Base-by-base conservation (phyloP, 1,284 basidiomycete genomes). In the Xerocomus minutiporus region DNA sequence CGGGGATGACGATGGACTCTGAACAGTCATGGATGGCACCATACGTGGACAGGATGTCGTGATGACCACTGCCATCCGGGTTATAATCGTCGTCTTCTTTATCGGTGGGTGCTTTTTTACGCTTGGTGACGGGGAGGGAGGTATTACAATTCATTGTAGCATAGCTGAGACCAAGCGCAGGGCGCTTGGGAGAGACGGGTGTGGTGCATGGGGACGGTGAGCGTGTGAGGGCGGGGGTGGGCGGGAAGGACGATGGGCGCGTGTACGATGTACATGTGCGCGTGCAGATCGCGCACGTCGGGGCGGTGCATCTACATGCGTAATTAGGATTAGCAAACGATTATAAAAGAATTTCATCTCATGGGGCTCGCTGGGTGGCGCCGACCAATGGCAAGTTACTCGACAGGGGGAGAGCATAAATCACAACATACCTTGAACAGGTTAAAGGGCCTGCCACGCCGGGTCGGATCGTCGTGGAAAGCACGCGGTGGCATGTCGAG, bases 251-350 rank as follows among this genome's bases (percentile, higher is more conserved):
- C 34, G 52, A 39, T 1, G 63, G 67, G 13, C 59, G 56, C 25
- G 56, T 67, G 28, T 66, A 69, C 0, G 64, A 70, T 11, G 67
- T 67, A 38, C 64, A 66, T 20, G 61, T 66, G 8, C 64, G 66
- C 23, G 64, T 41, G 25, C 64, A 66, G 46, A 70, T 61, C 12
- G 65, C 53, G 43, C 64, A 70, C 20, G 56, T 65, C 48, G 55
- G 55, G 13, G 65, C 63, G 17, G 56, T 40, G 26, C 68, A 66
- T 48, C 64, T 35, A n/a, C n/a, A 8, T 15, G 25, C 13, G 20
- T 5, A 28, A n/a, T n/a, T 12, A 12, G 31, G 8, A 34, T 61
- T 42, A 62, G 62, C 26, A 46, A 4, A 9, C 8, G 8, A 15
- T 4, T 2, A 13, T 13, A 25, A 44, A 20, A 9, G 28, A 46